Evolutionary conservation across 2,329 filamentous ascomycete species (phyloP).

Genomic region (Trichophyton equinum): DNA sequence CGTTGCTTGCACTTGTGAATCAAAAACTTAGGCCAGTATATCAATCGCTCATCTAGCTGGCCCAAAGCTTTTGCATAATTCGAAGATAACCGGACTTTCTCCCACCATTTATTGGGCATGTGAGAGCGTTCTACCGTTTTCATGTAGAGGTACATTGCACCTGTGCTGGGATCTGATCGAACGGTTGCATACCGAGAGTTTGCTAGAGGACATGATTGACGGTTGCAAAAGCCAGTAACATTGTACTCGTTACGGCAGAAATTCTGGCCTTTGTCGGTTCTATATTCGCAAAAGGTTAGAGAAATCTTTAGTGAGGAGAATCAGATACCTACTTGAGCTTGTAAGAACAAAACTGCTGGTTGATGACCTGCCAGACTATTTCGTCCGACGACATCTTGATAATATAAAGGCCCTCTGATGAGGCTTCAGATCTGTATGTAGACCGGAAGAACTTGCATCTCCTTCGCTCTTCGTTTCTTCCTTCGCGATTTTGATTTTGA

Average conservation of each 20-base stretch:
- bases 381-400: conserved; percentile 73
- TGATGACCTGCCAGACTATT: conserved; percentile 94
- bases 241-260: conserved; percentile 97
- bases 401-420: not conserved
- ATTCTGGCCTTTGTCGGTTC: conserved; percentile 71
- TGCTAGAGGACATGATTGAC: conserved; percentile 79
- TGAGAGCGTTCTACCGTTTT: conserved; percentile 85
- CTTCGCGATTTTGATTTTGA: not conserved
- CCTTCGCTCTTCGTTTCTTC: no score
- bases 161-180: conserved; percentile 65
- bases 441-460: not conserved
- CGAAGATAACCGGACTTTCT: conserved; percentile 74
- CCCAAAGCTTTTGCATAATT: conserved; percentile 85
- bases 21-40: conserved; percentile 91
- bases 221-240: conserved; percentile 68
- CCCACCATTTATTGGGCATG: conserved; percentile 85
- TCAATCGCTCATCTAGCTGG: conserved; percentile 71
- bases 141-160: conserved; percentile 87
- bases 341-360: conserved; percentile 89
- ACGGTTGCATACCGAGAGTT: conserved; percentile 91
- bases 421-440: not conserved
- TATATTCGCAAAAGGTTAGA: conserved; percentile 23
- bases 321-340: conserved; percentile 62
- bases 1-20: conserved; percentile 94
- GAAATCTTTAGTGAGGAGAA: not conserved